These are phyloP conservation scores for Hypoxylon sp. DNA, from an alignment of 2,329 filamentous ascomycete species.

Conservation along the genomic window DNA sequence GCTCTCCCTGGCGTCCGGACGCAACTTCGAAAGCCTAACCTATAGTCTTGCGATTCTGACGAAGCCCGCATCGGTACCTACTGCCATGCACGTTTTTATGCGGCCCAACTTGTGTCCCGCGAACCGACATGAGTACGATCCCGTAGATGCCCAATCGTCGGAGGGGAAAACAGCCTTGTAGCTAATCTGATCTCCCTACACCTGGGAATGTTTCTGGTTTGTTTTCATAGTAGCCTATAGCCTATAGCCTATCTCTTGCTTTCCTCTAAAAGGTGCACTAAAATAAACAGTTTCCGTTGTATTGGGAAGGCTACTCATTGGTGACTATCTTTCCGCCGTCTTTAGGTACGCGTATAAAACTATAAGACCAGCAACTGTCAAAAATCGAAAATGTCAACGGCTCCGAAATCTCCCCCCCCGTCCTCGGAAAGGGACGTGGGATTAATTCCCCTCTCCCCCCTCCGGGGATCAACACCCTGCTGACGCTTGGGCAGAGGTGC, in stretches of 20 bases:
- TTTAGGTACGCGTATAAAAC: background rate
- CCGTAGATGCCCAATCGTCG: constrained; percentile 47
- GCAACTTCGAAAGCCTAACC: constrained; percentile 11
- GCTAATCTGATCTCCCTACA: constrained; percentile 20
- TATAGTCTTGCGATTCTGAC: constrained; percentile 20
- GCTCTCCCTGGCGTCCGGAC: constrained; percentile 14
- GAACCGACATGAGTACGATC: constrained; percentile 44
- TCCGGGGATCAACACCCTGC: constrained; percentile 41
- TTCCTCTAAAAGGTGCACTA: constrained; percentile 30
- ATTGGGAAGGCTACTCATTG: constrained; percentile 42
- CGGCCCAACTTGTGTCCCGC: constrained; percentile 49
- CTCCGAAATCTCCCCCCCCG: constrained; percentile 28
- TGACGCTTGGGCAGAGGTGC: constrained; percentile 43
- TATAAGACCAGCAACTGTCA: background rate
- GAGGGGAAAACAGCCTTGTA: constrained; percentile 31
- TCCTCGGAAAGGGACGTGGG: constrained; percentile 38
- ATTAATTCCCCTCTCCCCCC: constrained; percentile 32
- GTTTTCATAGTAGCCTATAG: no score
- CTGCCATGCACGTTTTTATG: constrained; percentile 47
- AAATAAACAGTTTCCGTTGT: constrained; percentile 34
- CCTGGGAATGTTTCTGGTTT: constrained; percentile 12
- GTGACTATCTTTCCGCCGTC: constrained; percentile 17
- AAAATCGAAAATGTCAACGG: constrained; percentile 9
- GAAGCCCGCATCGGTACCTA: constrained; percentile 39
- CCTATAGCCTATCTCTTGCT: constrained; percentile 27